Conservation (phyloP, 2,329 filamentous ascomycete species). For the Scorias spongiosa region DNA sequence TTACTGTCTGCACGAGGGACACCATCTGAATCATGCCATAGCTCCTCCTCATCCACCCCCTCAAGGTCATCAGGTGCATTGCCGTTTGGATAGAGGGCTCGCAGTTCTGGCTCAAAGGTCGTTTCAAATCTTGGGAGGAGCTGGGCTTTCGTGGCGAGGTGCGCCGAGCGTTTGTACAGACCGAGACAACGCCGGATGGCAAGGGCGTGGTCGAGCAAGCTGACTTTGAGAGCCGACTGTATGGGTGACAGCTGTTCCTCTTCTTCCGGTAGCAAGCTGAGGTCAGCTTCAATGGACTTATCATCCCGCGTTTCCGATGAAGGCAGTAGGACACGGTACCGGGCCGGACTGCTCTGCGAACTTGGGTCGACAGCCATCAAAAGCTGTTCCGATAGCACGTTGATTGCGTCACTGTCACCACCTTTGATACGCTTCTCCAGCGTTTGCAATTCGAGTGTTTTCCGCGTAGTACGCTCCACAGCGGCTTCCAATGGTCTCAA, state of each 20-base stretch:
- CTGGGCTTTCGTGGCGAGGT: conserved; percentile 32
- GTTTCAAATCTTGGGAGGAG: conserved; percentile 26
- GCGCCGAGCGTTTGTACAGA: conserved; percentile 45
- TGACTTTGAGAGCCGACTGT: conserved; percentile 68
- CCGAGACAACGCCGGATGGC: conserved; percentile 68
- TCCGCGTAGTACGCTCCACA: conserved; percentile 75
- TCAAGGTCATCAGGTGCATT: not conserved
- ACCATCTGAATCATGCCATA: not conserved
- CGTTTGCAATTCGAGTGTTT: conserved; percentile 68
- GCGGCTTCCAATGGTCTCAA: conserved; percentile 72
- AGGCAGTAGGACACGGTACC: conserved; percentile 62
- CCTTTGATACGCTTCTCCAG: conserved; percentile 54
- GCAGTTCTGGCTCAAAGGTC: conserved; percentile 29
- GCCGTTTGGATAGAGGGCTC: conserved; percentile 21
- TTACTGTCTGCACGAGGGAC: not conserved
- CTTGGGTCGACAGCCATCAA: conserved; percentile 59
- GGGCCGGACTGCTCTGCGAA: conserved; percentile 61
- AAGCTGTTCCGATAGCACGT: conserved; percentile 59
- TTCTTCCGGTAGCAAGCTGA: conserved; percentile 17
- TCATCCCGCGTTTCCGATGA: conserved; percentile 24
- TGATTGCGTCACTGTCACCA: conserved; percentile 50
- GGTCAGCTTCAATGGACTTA: conserved; percentile 22
- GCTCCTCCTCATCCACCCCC: not conserved
- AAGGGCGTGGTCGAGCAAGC: conserved; percentile 76
- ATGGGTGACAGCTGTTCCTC: conserved; percentile 36